Evolutionary conservation across 306 rosid genomes (phyloP).

Genomic region (Vigna radiata): DNA sequence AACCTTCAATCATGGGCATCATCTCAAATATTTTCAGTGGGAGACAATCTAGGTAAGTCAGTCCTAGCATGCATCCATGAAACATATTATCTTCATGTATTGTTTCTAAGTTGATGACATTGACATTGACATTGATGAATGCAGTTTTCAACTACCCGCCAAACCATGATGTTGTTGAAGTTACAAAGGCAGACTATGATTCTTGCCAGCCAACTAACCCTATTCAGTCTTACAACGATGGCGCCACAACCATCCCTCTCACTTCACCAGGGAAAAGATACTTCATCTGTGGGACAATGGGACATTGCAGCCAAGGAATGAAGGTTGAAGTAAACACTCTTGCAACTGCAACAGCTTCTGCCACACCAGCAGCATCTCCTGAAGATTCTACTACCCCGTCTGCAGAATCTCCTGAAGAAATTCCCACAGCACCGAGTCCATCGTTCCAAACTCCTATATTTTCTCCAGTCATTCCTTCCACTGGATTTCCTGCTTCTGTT

Average conservation of each 20-base stretch:
- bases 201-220: conserved; percentile 64
- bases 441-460: conserved; percentile 44
- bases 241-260: conserved; percentile 70
- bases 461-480: conserved; percentile 58
- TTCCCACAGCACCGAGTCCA: conserved; percentile 43
- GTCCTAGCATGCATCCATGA: neutral
- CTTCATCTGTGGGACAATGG: conserved; percentile 78
- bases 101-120: conserved; percentile 30
- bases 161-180: conserved; percentile 80
- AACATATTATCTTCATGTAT: neutral
- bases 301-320: conserved; percentile 87
- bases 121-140: conserved; percentile 35
- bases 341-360: conserved; percentile 53
- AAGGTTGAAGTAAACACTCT: conserved; percentile 74
- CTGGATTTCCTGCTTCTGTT: conserved; percentile 48
- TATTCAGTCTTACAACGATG: conserved; percentile 63
- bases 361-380: conserved; percentile 55
- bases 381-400: conserved; percentile 47
- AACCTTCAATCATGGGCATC: conserved; percentile 71
- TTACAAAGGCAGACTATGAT: conserved; percentile 72
- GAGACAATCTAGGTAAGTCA: conserved; percentile 79
- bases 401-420: conserved; percentile 46
- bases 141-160: conserved; percentile 77
- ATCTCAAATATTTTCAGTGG: conserved; percentile 57
- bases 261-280: conserved; percentile 73